Evolutionary conservation across 2,329 filamentous ascomycete species (phyloP), one percentile per base, ranked within the genome.

Genomic region (Botrytis tulipae): DNA sequence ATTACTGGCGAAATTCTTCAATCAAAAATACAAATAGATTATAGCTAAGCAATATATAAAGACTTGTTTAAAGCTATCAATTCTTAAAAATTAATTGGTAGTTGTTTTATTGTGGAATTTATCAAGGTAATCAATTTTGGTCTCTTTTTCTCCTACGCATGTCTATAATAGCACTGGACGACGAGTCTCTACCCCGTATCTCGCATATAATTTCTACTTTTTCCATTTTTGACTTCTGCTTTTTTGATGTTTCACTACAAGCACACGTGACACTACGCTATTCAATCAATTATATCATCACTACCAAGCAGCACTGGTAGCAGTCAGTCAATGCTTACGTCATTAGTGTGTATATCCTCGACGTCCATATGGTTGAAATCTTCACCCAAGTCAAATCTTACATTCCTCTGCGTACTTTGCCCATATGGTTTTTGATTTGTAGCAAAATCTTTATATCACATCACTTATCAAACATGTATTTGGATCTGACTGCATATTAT

Each of bases 401-500:
- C 25, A n/a, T 54, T 54, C 54, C 12, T 20, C n/a, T 35, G 18
- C 18, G 4, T 35, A 5, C 29, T 12, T 40, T 25, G 22, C 59
- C 5, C 20, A 37, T 25, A 61, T 16, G 1, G 22, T 7, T 10
- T 46, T 65, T n/a, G 22, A 35, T 32, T 32, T n/a, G n/a, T 35
- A 35, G 3, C 16, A 20, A 12, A 48, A 48, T 10, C 29, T 40
- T 12, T 14, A 65, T 0, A 3, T 65, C 22, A 16, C 32, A 25
- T 25, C 63, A 10, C 12, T n/a, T 2, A n/a, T 51, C 22, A n/a
- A 20, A 25, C 1, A 67, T 40, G 22, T n/a, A 40, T 46, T n/a
- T n/a, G 29, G 32, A 67, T 51, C 32, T 51, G 63, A 51, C 63
- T 51, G 32, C 63, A 67, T 67, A n/a, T 51, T 12, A 66, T 16